A percentile compares a stretch with the other conserved stretches of the same genome.
phyloP scores from a whole-genome alignment of 2,329 filamentous ascomycete genomes.

The Colletotrichum theobromicola region DNA sequence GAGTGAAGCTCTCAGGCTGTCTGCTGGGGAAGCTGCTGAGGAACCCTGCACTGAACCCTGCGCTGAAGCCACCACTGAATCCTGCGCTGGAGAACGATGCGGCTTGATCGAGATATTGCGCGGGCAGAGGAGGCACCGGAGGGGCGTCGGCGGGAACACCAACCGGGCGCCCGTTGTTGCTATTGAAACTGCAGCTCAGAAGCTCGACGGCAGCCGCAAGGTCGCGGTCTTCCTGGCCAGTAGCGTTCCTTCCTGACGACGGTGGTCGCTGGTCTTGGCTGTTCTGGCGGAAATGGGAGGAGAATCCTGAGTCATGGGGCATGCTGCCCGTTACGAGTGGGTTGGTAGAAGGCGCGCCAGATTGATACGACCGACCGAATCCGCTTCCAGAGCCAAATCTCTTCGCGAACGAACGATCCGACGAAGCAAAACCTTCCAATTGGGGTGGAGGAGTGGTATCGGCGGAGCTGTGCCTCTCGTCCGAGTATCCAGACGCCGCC shows the following conservation, averaged over 20 bases:
- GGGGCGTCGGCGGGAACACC: constrained; percentile 76
- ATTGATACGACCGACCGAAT: constrained; percentile 84
- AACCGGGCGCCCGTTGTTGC: constrained; percentile 66
- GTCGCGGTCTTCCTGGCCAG: constrained; percentile 83
- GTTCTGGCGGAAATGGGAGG: constrained; percentile 70
- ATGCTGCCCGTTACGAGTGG: constrained; percentile 54
- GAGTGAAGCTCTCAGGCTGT: constrained; percentile 70
- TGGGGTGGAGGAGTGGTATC: constrained; percentile 92
- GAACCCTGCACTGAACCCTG: constrained; percentile 63
- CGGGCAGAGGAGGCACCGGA: constrained; percentile 85
- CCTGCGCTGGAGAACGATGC: constrained; percentile 62
- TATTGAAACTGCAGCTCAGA: constrained; percentile 90
- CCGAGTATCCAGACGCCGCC: constrained; percentile 79
- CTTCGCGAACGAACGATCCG: constrained; percentile 57
- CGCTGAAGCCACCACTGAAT: constrained; percentile 50
- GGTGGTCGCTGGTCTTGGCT: constrained; percentile 74
- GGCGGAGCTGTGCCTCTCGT: constrained; percentile 80
- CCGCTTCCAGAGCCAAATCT: constrained; percentile 62
- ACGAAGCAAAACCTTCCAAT: constrained; percentile 64
- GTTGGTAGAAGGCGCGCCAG: constrained; percentile 62
- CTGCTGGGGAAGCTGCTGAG: constrained; percentile 66
- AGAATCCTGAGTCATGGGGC: constrained; percentile 52
- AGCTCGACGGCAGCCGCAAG: constrained; percentile 90
- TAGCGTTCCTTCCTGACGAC: constrained; percentile 78
- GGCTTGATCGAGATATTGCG: constrained; percentile 73